These are phyloP conservation scores for Cercospora sp. DNA, from an alignment of 2,329 filamentous ascomycete genomes.

Conservation along the genomic window DNA sequence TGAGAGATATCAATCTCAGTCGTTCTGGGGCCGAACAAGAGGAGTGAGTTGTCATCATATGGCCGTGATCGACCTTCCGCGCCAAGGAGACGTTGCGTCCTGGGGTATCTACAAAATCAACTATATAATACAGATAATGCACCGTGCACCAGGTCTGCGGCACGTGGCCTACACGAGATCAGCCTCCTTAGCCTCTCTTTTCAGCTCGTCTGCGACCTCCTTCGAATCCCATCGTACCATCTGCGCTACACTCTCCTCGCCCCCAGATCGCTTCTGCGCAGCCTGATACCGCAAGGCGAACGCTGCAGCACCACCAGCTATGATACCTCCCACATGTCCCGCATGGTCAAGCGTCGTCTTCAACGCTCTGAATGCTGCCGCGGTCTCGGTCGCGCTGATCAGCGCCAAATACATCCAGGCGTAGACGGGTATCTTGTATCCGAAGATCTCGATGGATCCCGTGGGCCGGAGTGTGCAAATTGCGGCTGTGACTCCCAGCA, in stretches of 20 bases:
- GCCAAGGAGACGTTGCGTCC: neutral
- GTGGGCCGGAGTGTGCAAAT: conserved; percentile 50
- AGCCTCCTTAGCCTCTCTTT: conserved; percentile 8
- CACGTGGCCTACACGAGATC: neutral
- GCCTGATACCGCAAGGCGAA: conserved; percentile 8
- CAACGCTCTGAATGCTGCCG: conserved; percentile 28
- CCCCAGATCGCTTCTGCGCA: neutral
- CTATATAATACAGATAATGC: neutral
- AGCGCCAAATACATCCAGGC: conserved; percentile 44
- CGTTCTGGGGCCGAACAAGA: neutral
- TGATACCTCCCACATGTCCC: conserved; percentile 40
- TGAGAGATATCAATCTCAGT: neutral
- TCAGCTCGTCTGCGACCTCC: conserved; percentile 9
- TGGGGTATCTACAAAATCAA: neutral
- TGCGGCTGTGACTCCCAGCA: conserved; percentile 61
- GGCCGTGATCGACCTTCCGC: neutral
- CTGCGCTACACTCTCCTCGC: neutral
- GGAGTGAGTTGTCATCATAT: neutral
- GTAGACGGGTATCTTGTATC: conserved; percentile 38
- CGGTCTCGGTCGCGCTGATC: conserved; percentile 30
- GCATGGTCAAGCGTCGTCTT: conserved; percentile 38
- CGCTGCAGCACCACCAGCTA: conserved; percentile 19
- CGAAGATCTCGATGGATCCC: conserved; percentile 32
- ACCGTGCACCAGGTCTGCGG: neutral
- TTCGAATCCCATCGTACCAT: conserved; percentile 9